Base-by-base conservation (phyloP, 495 filamentous ascomycete genomes). In the Penicillium fimorum region DNA sequence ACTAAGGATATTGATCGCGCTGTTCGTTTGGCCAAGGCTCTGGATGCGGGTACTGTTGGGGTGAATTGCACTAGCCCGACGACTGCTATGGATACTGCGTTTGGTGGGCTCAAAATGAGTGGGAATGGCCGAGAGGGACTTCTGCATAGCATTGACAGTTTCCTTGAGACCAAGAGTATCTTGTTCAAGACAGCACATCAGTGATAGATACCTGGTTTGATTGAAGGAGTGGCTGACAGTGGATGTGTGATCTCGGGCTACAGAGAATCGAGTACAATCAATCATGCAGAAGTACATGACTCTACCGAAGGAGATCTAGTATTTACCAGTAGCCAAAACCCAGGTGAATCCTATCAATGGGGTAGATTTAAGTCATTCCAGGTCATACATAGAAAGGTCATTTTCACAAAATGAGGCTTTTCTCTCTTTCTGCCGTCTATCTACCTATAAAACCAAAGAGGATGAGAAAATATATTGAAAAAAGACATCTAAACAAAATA, bases 61-160 rank as follows among this genome's bases (percentile, higher is more conserved):
- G 86, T 97, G 63, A 96, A 96, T 69, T 88, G 83, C 55, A 87
- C 70, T 47, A 85, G 82, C 79, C 78, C 41, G 72, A 87, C 66
- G 76, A 75, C 53, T 61, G 86, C 72, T 0, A 79, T 75, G 45
- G 80, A 80, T 55, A 80, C 90, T 45, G 89, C 90, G 13, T 94
- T 95, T 73, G 92, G 92, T 30, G 92, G 93, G 1, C 88, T 91
- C 47, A 96, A 96, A 78, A 88, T 92, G 81, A 90, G 86, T 67
- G 93, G 91, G n/a, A 88, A 89, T 64, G 92, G 91, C 3, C 73
- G 91, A 22, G 89, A 94, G 74, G 47, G 61, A 41, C 43, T 55
- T 62, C 22, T 72, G 57, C 65, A 76, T 58, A 78, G 75, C 53
- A 65, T 82, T 60, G 70, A 78, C 30, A 76, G 73, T 41, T 82